phyloP scores from a whole-genome alignment of 2,329 filamentous ascomycete genomes.

The Diaporthe ampelina region DNA sequence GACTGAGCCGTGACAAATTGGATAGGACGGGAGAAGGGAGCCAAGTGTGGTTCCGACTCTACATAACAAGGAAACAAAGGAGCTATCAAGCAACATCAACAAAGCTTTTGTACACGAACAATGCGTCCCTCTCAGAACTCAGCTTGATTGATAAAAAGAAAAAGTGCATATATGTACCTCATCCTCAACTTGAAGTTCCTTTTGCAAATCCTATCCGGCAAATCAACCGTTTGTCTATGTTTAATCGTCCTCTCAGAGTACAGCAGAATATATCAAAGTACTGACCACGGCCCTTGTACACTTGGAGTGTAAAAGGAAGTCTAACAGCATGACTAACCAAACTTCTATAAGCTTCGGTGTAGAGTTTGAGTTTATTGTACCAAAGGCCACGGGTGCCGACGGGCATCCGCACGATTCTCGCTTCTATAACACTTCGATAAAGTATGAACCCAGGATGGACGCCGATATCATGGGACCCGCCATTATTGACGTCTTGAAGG shows the following conservation, averaged over 20 bases:
- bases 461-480: not conserved
- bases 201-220: not conserved
- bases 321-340: not conserved
- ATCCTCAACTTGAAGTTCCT: not conserved
- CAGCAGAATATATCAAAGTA: too few relatives aligned
- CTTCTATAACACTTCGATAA: not conserved
- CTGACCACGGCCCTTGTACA: too few relatives aligned
- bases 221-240: too few relatives aligned
- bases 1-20: not conserved
- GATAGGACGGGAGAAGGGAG: not conserved
- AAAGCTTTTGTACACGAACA: not conserved
- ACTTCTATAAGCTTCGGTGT: not conserved
- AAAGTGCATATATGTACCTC: not conserved
- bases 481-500: not conserved
- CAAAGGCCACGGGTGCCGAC: not conserved
- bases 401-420: not conserved
- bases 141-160: not conserved
- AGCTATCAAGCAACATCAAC: not conserved
- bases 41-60: not conserved
- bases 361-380: conserved; percentile 13
- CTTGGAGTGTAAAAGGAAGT: not conserved
- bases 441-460: too few relatives aligned
- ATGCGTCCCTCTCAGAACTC: not conserved
- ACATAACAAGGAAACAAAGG: not conserved
- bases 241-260: too few relatives aligned